Evolutionary conservation across 164 flowering plant genomes (phyloP).

Genomic region (Vitis rupestris): DNA sequence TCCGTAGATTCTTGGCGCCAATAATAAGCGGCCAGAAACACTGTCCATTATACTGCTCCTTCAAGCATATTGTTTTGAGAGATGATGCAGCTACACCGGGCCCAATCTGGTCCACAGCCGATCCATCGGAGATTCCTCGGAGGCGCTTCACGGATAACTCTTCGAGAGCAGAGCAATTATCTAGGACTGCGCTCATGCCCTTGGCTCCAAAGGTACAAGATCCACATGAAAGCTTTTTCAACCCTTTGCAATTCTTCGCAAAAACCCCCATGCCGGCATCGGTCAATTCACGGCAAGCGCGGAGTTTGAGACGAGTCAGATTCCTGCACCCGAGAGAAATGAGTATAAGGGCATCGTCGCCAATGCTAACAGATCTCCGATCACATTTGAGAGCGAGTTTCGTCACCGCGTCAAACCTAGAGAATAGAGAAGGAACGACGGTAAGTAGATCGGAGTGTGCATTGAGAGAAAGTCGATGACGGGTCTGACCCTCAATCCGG

Average conservation of each 20-base stretch:
- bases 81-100: slow-evolving; percentile 64
- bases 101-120: slow-evolving; percentile 58
- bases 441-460: slow-evolving; percentile 38
- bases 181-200: slow-evolving; percentile 83
- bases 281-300: slow-evolving; percentile 48
- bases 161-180: slow-evolving; percentile 63
- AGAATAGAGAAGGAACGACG: slow-evolving; percentile 30
- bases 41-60: slow-evolving; percentile 90
- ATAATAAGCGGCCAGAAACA: slow-evolving; percentile 73
- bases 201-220: slow-evolving; percentile 53
- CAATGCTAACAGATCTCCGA: slow-evolving; percentile 43
- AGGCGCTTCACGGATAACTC: slow-evolving; percentile 89
- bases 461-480: slow-evolving; percentile 51
- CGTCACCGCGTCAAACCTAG: slow-evolving; percentile 52
- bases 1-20: slow-evolving; percentile 62
- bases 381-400: slow-evolving; percentile 55
- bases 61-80: slow-evolving; percentile 63
- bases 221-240: slow-evolving; percentile 55
- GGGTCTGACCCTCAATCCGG: slow-evolving; percentile 49
- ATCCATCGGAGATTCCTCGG: slow-evolving; percentile 57
- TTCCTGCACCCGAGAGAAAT: slow-evolving; percentile 48
- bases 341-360: slow-evolving; percentile 39
- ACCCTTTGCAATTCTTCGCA: slow-evolving; percentile 43
- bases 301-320: slow-evolving; percentile 55
- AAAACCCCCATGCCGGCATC: slow-evolving; percentile 44